Conservation (phyloP, 345 rosid genomes). For the Mercurialis annua region DNA sequence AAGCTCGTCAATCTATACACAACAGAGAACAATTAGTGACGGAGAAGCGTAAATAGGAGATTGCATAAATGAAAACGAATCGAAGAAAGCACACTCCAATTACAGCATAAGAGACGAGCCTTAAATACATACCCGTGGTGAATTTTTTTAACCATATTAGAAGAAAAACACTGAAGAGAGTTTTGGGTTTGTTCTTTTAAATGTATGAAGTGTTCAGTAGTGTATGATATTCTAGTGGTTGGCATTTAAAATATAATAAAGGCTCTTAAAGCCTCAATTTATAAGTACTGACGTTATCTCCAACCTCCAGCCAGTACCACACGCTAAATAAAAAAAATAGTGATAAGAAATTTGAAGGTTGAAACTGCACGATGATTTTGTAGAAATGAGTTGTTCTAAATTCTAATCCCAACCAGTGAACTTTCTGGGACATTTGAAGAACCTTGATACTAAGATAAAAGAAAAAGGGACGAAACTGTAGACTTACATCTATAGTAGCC, state of each 20-base stretch:
- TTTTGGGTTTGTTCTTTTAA: too few relatives aligned
- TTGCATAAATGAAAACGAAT: not conserved
- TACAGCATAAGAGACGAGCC: not conserved
- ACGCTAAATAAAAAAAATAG: too few relatives aligned
- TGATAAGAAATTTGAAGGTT: too few relatives aligned
- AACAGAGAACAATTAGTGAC: not conserved
- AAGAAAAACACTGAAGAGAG: too few relatives aligned
- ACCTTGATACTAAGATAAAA: not conserved
- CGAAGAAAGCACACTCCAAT: not conserved
- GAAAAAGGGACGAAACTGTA: not conserved
- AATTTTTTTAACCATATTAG: too few relatives aligned
- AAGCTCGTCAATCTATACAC: constrained; percentile 4
- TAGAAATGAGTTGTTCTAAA: not conserved
- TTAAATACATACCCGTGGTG: not conserved
- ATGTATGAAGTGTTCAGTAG: not conserved
- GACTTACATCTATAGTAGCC: constrained; percentile 12
- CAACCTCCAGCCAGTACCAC: not conserved
- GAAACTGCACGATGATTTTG: not conserved
- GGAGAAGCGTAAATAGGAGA: too few relatives aligned
- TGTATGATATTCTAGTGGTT: not conserved
- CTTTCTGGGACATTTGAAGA: not conserved
- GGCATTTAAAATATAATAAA: not conserved
- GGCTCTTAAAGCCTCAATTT: not conserved
- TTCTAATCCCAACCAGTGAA: not conserved
- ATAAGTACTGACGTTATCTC: not conserved